These are phyloP conservation scores for Symbiodinium natans DNA, from an alignment of 73 alveolate genomes.

Conservation along the genomic window DNA sequence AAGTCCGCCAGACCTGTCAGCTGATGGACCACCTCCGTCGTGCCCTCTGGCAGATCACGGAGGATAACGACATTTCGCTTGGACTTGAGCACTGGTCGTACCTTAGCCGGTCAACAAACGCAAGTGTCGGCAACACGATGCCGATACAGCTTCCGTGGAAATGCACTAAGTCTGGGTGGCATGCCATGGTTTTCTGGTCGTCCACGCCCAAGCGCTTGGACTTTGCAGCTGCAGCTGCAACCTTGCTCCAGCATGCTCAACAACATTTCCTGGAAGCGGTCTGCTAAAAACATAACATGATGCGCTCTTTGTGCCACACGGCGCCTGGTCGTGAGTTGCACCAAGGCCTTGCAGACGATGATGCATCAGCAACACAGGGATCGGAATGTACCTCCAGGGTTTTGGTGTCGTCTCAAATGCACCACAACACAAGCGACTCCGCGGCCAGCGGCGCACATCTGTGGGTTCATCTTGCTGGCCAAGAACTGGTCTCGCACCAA, in stretches of 20 bases:
- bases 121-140: background rate
- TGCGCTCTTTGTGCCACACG: too few species aligned
- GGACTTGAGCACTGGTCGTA: constrained; percentile 66
- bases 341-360: constrained; percentile 16
- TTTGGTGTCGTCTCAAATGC: background rate
- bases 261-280: background rate
- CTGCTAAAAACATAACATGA: background rate
- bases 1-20: background rate
- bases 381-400: constrained; percentile 61
- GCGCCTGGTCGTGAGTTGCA: constrained; percentile 53
- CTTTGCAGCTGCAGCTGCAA: constrained; percentile 85
- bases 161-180: constrained; percentile 4
- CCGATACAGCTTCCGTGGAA: background rate
- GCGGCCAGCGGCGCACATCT: constrained; percentile 25
- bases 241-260: background rate
- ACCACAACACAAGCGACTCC: background rate
- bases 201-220: constrained; percentile 31
- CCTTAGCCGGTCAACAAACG: background rate
- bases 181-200: constrained; percentile 27
- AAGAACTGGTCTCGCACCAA: constrained; percentile 69
- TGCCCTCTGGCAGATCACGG: constrained; percentile 59
- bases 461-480: constrained; percentile 65
- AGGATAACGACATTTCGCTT: constrained; percentile 45
- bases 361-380: constrained; percentile 42
- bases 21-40: constrained; percentile 41